Base-by-base conservation (phyloP, 2,329 filamentous ascomycete species). In the Alternaria dauci region DNA sequence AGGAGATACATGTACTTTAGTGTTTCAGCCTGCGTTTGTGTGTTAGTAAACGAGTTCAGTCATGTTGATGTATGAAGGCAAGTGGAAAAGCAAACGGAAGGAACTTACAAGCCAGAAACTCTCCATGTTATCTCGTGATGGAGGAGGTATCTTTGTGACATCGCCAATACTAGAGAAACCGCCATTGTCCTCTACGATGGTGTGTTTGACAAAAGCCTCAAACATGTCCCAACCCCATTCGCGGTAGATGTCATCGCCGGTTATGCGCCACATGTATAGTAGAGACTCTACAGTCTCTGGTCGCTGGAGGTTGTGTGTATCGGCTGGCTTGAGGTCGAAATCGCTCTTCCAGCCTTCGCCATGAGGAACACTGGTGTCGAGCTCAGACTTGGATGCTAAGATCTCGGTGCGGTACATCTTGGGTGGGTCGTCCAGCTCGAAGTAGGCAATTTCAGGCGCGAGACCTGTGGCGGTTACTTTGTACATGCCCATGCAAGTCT, bases 211-310 rank as follows among this genome's bases (percentile, higher is more conserved):
- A 76, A 99, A 99, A 0, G 90, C 89, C 76, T 92, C 89, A 82
- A 99, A 99, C 89, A 99, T 98, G 70, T 97, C 90, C 95, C 95
- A 99, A 14, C 95, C 95, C 94, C 94, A 98, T 72, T 97, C 89
- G 26, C 95, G 88, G 79, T 99, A 99, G 67, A 88, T 90, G 39
- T 87, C 83, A 63, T 99, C 94, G 26, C 91, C 92, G 0, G 95
- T 99, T 78, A 99, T 96, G 64, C 95, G 90, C 91, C 94, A 99
- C 93, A 99, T 96, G 82, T 98, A 97, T 74, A 99, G 94, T 62
- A 99, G 82, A 61, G 89, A 94, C 81, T 99, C 95, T n/a, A 97
- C 89, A 0, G 95, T 97, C 82, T 99, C 95, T 0, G 95, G 95
- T 32, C 95, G 88, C 80, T 98, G 95, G 34, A 99, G 84, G 75